These are phyloP conservation scores for Solanum aculeatissimum DNA, from an alignment of 305 asterid genomes.

Conservation along the genomic window DNA sequence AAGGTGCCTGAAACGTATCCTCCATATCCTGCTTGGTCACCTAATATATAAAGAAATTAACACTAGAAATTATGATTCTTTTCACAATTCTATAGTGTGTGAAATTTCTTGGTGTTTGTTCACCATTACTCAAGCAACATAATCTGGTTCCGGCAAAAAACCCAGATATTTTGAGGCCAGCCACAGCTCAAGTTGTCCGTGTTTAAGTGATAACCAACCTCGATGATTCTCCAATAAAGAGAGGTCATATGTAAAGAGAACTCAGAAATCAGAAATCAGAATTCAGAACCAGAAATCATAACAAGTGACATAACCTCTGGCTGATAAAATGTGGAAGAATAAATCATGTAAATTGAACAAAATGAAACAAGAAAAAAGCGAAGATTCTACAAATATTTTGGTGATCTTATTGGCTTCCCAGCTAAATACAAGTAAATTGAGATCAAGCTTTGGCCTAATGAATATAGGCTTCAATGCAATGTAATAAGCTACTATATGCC, in stretches of 20 bases:
- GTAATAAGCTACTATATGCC: not conserved
- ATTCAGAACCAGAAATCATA: not conserved
- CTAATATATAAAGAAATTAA: constrained; percentile 15
- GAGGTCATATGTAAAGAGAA: not conserved
- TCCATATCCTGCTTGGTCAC: constrained; percentile 78
- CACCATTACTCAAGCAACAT: not conserved
- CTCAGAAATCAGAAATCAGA: not conserved
- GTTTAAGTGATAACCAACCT: not conserved
- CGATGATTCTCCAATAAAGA: not conserved
- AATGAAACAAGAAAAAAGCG: not conserved
- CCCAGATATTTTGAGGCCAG: not conserved
- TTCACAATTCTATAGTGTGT: not conserved
- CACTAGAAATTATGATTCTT: not conserved
- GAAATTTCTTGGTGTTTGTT: not conserved
- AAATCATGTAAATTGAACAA: not conserved
- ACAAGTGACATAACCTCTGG: not conserved
- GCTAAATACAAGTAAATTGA: not conserved
- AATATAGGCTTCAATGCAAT: not conserved
- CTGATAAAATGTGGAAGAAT: not conserved
- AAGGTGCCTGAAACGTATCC: constrained; percentile 85
- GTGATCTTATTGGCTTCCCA: not conserved
- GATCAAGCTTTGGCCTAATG: not conserved
- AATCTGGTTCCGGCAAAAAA: not conserved
- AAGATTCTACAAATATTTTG: not conserved
- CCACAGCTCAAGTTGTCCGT: not conserved